Evolutionary conservation across 495 filamentous ascomycete species (phyloP).

Genomic region (Penicillium desertorum): DNA sequence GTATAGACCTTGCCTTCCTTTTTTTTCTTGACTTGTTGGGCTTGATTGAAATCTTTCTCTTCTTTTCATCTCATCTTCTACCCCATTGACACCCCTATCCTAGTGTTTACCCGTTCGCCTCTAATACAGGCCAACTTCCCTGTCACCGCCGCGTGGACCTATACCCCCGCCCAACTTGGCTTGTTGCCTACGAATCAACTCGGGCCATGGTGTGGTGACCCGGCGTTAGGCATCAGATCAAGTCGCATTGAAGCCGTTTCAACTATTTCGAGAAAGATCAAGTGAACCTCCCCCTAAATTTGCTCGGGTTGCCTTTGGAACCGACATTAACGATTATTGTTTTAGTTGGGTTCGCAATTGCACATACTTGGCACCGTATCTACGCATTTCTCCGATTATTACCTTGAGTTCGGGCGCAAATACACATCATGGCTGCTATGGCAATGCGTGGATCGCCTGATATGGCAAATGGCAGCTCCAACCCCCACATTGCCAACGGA

Average conservation of each 20-base stretch:
- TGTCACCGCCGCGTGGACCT: constrained; percentile 13
- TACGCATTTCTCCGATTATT: background rate
- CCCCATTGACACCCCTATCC: background rate
- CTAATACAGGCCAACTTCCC: background rate
- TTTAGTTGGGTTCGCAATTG: constrained; percentile 18
- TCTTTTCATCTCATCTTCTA: constrained; percentile 3
- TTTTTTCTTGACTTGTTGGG: background rate
- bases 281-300: background rate
- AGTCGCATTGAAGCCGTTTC: constrained; percentile 19
- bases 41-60: constrained; percentile 3
- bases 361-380: constrained; percentile 1
- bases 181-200: constrained; percentile 6
- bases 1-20: constrained; percentile 17
- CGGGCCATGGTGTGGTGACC: constrained; percentile 24
- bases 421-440: constrained; percentile 19
- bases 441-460: constrained; percentile 25
- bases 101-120: background rate
- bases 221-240: constrained; percentile 24
- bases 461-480: constrained; percentile 22
- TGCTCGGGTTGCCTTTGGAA: background rate
- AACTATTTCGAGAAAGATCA: background rate
- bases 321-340: background rate
- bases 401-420: background rate
- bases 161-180: constrained; percentile 8
- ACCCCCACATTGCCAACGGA: constrained; percentile 13